Percentiles rank a stretch among this genome's conserved stretches.
phyloP scores from a whole-genome alignment of 148 eudicot genomes.

The Persicaria tinctoria region DNA sequence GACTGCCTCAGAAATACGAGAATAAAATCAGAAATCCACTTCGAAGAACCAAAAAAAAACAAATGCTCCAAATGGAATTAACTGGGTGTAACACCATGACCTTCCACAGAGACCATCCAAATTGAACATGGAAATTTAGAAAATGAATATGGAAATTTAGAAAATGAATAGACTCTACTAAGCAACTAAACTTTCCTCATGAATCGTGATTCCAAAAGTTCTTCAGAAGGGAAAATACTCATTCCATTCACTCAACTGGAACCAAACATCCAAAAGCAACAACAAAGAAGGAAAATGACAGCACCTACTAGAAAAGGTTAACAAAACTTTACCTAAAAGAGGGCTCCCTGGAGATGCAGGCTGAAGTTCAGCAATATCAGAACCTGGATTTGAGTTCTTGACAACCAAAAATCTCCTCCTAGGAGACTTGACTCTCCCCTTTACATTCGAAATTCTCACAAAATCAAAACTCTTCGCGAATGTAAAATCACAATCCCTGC shows the following conservation, averaged over 20 bases:
- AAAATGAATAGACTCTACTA: not conserved
- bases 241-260: not conserved
- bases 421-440: conserved; percentile 34
- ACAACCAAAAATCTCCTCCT: conserved; percentile 44
- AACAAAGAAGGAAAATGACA: not conserved
- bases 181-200: not conserved
- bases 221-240: too few species aligned
- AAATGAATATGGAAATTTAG: not conserved
- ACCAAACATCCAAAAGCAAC: not conserved
- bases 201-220: not conserved
- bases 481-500: conserved; percentile 48
- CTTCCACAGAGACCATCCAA: not conserved
- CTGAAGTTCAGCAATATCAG: conserved; percentile 80
- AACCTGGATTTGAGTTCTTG: conserved; percentile 57
- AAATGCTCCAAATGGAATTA: not conserved
- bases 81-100: not conserved
- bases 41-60: not conserved
- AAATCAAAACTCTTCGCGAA: conserved; percentile 56
- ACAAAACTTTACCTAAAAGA: conserved; percentile 51
- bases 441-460: conserved; percentile 45
- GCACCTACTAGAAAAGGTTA: not conserved
- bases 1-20: conserved; percentile 33
- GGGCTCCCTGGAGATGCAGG: conserved; percentile 87
- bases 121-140: not conserved
- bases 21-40: not conserved